Percentiles rank a stretch among this genome's conserved stretches.
These are phyloP conservation scores for Colletotrichum sp. DNA, from an alignment of 2,329 filamentous ascomycete genomes.

Conservation along the genomic window DNA sequence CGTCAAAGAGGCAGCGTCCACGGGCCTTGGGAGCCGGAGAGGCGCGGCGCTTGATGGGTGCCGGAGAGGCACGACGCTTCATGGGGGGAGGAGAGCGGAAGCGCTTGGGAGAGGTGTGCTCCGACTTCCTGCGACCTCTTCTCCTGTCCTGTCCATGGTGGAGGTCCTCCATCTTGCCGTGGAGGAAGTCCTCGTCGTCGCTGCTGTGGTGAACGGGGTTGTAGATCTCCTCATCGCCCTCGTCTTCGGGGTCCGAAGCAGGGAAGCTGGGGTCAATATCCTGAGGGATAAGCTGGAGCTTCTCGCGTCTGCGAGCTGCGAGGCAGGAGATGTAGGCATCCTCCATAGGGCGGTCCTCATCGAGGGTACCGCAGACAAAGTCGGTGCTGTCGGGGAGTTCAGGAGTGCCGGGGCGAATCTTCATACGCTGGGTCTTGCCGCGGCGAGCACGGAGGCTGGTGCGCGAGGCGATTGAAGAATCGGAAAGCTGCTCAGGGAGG, in stretches of 20 bases:
- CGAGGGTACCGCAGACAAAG: conserved; percentile 97
- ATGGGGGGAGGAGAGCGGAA: conserved; percentile 51
- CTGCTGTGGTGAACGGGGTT: conserved; percentile 65
- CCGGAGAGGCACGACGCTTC: conserved; percentile 56
- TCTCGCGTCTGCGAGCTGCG: conserved; percentile 80
- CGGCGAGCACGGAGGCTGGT: conserved; percentile 35
- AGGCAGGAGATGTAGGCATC: conserved; percentile 89
- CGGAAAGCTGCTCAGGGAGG: conserved; percentile 54
- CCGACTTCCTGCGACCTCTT: conserved; percentile 55
- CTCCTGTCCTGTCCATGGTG: conserved; percentile 61
- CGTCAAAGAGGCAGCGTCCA: conserved; percentile 62
- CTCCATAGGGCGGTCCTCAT: conserved; percentile 94
- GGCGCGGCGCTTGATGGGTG: conserved; percentile 50
- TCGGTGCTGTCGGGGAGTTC: conserved; percentile 97
- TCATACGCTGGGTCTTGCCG: conserved; percentile 45
- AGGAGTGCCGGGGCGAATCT: conserved; percentile 71
- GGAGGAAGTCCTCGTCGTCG: conserved; percentile 74
- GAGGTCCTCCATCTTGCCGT: conserved; percentile 73
- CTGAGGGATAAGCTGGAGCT: conserved; percentile 85
- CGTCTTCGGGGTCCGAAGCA: conserved; percentile 88
- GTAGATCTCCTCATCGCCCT: conserved; percentile 75
- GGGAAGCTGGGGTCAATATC: conserved; percentile 98
- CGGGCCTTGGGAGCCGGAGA: conserved; percentile 47
- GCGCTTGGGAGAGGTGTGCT: conserved; percentile 49
- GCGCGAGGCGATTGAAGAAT: conserved; percentile 63